These are phyloP conservation scores for Ophiostoma perfectum DNA, from an alignment of 2,329 filamentous ascomycete species.

Conservation along the genomic window DNA sequence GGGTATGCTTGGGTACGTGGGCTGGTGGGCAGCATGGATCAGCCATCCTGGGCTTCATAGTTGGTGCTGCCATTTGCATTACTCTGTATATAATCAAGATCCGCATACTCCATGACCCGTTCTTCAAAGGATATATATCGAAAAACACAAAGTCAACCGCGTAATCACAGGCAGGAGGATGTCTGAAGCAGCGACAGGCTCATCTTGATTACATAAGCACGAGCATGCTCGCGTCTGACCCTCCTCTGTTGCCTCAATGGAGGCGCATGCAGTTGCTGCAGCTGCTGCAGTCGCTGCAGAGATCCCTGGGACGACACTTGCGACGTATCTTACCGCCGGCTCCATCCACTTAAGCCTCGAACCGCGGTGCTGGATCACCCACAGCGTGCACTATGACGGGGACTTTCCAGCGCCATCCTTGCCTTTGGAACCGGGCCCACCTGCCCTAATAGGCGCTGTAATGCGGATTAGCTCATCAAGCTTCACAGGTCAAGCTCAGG, in stretches of 20 bases:
- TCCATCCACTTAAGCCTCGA: slow-evolving; percentile 2
- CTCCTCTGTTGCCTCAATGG: background rate
- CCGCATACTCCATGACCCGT: too few species aligned
- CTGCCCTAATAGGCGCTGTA: background rate
- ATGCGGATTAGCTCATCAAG: slow-evolving; percentile 1
- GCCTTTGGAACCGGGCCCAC: background rate
- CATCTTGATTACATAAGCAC: background rate
- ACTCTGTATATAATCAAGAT: too few species aligned
- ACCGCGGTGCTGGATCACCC: slow-evolving; percentile 7
- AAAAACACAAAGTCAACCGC: too few species aligned
- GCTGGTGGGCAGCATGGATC: background rate
- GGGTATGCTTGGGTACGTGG: background rate
- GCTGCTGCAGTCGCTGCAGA: background rate
- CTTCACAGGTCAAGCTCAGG: background rate
- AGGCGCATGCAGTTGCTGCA: background rate
- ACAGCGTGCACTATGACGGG: slow-evolving; percentile 1
- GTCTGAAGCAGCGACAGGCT: background rate
- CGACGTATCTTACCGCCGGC: background rate
- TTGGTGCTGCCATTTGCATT: too few species aligned
- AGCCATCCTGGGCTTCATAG: too few species aligned
- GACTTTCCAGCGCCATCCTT: slow-evolving; percentile 3
- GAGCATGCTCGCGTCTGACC: background rate
- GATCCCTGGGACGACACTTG: too few species aligned
- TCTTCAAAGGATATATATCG: too few species aligned
- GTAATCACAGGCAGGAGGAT: background rate